Evolutionary conservation across 2,329 filamentous ascomycete species (phyloP).

Genomic region (Tolypocladium amazonense): DNA sequence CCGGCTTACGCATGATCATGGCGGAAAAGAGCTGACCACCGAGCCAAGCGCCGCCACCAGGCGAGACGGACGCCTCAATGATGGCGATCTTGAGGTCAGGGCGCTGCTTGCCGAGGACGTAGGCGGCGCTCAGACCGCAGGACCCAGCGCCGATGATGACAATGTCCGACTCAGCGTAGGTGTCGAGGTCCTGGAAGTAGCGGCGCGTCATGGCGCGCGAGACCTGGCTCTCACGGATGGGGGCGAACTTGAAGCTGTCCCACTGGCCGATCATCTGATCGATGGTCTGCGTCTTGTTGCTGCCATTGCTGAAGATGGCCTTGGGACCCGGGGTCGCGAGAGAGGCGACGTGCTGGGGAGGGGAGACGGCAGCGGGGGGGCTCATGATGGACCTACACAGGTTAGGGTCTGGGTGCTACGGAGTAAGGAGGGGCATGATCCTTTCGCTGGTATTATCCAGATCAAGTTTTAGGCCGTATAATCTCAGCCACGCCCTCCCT

Average conservation of each 20-base stretch:
- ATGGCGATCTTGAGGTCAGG: conserved; percentile 89
- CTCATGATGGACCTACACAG: conserved; percentile 50
- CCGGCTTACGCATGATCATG: conserved; percentile 92
- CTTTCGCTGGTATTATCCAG: conserved; percentile 99
- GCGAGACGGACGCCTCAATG: conserved; percentile 78
- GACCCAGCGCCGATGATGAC: conserved; percentile 88
- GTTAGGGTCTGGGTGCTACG: conserved; percentile 18
- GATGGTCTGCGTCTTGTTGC: conserved; percentile 35
- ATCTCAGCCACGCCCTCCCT: conserved; percentile 51
- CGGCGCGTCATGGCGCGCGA: conserved; percentile 87
- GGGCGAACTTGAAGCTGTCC: conserved; percentile 71
- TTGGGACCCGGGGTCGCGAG: conserved; percentile 34
- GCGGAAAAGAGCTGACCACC: conserved; percentile 90
- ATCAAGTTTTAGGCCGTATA: conserved; percentile 92
- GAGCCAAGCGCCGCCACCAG: conserved; percentile 84
- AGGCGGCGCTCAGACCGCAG: conserved; percentile 77
- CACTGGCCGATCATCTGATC: conserved; percentile 65
- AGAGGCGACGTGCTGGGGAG: conserved; percentile 37
- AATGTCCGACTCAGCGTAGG: conserved; percentile 83
- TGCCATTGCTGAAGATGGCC: conserved; percentile 19
- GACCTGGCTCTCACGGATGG: conserved; percentile 86
- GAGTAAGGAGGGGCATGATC: conserved; percentile 67
- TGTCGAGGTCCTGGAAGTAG: conserved; percentile 85
- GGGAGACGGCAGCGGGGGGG: conserved; percentile 61
- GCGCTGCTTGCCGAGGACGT: conserved; percentile 70